Evolutionary conservation across 768 basidiomycete species (phyloP).

Genomic region (Lentinus tigrinus): DNA sequence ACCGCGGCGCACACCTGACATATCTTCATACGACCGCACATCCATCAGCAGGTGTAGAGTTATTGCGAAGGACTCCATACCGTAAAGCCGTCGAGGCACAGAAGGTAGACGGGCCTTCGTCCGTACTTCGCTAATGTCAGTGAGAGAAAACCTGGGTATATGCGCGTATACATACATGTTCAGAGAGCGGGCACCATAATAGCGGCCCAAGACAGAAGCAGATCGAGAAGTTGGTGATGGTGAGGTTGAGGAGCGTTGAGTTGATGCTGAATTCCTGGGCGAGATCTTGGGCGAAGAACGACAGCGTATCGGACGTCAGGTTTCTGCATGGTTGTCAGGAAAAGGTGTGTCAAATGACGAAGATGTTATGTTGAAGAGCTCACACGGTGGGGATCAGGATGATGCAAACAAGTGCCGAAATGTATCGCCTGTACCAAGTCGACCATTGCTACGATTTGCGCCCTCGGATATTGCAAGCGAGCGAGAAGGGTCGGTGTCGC

Average conservation of each 20-base stretch:
- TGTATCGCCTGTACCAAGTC: background rate
- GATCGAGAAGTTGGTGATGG: slow-evolving; percentile 25
- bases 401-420: background rate
- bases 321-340: slow-evolving; percentile 27
- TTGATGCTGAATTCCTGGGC: slow-evolving; percentile 46
- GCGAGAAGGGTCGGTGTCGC: background rate
- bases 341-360: background rate
- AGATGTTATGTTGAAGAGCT: background rate
- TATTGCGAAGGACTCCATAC: slow-evolving; percentile 7
- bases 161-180: slow-evolving; percentile 22
- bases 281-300: slow-evolving; percentile 44
- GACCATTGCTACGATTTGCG: background rate
- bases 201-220: slow-evolving; percentile 62
- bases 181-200: slow-evolving; percentile 50
- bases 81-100: slow-evolving; percentile 55
- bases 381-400: slow-evolving; percentile 12
- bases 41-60: background rate
- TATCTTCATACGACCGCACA: background rate
- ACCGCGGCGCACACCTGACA: background rate
- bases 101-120: slow-evolving; percentile 56
- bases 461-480: background rate
- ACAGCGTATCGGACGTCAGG: slow-evolving; percentile 56
- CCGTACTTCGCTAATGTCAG: slow-evolving; percentile 39
- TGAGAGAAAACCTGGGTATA: slow-evolving; percentile 10
- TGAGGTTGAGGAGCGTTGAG: slow-evolving; percentile 47